Evolutionary conservation across 2,329 filamentous ascomycete genomes (phyloP).

Genomic region (Cytospora leucostoma): DNA sequence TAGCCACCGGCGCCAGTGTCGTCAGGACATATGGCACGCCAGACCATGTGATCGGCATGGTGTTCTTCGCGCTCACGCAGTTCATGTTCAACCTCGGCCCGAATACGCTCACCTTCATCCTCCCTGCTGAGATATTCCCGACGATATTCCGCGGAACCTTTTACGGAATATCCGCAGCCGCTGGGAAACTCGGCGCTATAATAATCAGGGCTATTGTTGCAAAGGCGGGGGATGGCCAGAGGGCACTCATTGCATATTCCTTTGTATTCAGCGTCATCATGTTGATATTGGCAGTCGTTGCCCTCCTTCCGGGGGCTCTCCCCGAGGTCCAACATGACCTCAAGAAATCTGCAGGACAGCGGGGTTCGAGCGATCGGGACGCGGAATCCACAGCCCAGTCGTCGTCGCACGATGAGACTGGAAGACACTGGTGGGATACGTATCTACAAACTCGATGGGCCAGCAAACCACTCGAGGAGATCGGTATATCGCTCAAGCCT

Average conservation of each 20-base stretch:
- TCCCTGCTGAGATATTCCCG: conserved; percentile 38
- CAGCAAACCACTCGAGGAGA: conserved; percentile 22
- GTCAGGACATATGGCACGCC: conserved; percentile 26
- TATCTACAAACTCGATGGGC: neutral
- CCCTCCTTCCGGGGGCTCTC: conserved; percentile 6
- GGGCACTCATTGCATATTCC: neutral
- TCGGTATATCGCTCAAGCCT: conserved; percentile 12
- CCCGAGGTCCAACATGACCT: conserved; percentile 19
- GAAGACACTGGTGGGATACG: conserved; percentile 1
- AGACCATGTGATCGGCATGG: conserved; percentile 25
- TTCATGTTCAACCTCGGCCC: conserved; percentile 37
- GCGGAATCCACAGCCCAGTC: neutral
- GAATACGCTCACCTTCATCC: conserved; percentile 36
- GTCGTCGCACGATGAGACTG: neutral
- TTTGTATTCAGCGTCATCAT: conserved; percentile 13
- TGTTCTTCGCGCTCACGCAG: conserved; percentile 32
- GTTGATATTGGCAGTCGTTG: conserved; percentile 8
- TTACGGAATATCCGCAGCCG: conserved; percentile 36
- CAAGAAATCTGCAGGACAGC: neutral
- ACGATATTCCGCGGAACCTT: conserved; percentile 37
- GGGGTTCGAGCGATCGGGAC: neutral
- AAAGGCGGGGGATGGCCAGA: neutral
- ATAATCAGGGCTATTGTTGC: conserved; percentile 26
- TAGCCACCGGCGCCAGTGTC: conserved; percentile 29
- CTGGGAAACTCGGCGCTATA: conserved; percentile 37